These are phyloP conservation scores for Nicotiana obtusifolia DNA, from an alignment of 257 asterid genomes.

Conservation along the genomic window DNA sequence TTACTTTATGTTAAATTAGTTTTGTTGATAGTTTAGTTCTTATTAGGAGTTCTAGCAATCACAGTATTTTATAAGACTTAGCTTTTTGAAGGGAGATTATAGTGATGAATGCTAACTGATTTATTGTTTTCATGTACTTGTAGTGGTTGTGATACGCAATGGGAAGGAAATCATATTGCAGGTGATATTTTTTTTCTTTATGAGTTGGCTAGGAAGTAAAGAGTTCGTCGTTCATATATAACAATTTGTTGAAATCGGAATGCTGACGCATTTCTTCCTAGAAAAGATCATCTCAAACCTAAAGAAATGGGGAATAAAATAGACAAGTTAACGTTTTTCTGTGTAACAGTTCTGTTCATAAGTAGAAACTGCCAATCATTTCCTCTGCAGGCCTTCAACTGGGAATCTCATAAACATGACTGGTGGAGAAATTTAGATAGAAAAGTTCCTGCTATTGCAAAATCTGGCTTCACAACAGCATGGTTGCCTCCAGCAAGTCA, in stretches of 20 bases:
- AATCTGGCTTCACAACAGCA: constrained; percentile 87
- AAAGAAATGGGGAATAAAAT: neutral
- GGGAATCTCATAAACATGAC: constrained; percentile 92
- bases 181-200: constrained; percentile 35
- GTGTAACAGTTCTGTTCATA: neutral
- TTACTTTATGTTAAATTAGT: neutral
- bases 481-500: constrained; percentile 92
- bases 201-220: neutral
- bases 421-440: constrained; percentile 87
- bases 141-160: constrained; percentile 64
- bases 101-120: constrained; percentile 8
- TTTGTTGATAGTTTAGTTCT: neutral
- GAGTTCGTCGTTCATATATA: neutral
- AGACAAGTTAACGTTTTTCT: neutral
- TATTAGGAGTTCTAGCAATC: neutral
- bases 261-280: neutral
- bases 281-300: neutral
- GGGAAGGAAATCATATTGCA: constrained; percentile 81
- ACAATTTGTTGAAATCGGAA: neutral
- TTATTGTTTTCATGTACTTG: constrained; percentile 17
- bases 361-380: constrained; percentile 1
- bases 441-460: constrained; percentile 80
- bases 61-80: neutral
- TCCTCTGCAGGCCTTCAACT: constrained; percentile 73
- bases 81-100: neutral